Conservation (phyloP, 1,139 yeast genomes). For the Suhomyces guaymorum region DNA sequence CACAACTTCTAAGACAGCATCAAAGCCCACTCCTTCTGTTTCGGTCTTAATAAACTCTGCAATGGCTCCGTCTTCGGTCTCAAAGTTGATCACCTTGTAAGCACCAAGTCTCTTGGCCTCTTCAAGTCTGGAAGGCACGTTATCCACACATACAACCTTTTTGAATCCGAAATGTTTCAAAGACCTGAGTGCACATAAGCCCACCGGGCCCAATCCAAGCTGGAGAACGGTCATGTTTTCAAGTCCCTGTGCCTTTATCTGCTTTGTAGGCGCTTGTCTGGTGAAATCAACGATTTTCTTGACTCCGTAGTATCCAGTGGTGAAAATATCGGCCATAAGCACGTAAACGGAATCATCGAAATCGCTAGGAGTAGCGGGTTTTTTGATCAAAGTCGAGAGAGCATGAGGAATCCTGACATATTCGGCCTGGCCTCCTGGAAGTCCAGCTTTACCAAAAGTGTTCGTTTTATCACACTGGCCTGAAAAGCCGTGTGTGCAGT, state of each 20-base stretch:
- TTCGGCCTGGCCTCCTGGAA: constrained; percentile 64
- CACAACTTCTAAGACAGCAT: constrained; percentile 60
- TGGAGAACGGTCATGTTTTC: constrained; percentile 47
- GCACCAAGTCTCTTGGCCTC: constrained; percentile 51
- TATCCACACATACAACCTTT: constrained; percentile 52
- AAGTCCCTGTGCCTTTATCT: constrained; percentile 19
- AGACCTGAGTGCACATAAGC: constrained; percentile 53
- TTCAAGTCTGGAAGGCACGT: constrained; percentile 48
- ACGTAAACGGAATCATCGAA: constrained; percentile 51
- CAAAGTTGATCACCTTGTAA: constrained; percentile 41
- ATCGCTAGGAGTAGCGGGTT: constrained; percentile 30
- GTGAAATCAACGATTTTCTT: constrained; percentile 47
- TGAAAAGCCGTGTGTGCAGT: constrained; percentile 52
- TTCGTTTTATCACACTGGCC: constrained; percentile 54
- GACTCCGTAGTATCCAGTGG: constrained; percentile 63
- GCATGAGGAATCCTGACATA: constrained; percentile 61
- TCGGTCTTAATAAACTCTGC: constrained; percentile 26
- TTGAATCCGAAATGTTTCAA: constrained; percentile 49
- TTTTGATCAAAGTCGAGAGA: constrained; percentile 47
- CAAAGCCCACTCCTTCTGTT: constrained; percentile 48
- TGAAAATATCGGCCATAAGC: constrained; percentile 66
- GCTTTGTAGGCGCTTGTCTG: constrained; percentile 21
- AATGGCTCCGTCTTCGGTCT: constrained; percentile 31
- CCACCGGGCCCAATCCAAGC: constrained; percentile 68
- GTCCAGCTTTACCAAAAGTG: constrained; percentile 55